phyloP scores from a whole-genome alignment of 1,284 basidiomycete genomes.

The Leucoagaricus sp. region DNA sequence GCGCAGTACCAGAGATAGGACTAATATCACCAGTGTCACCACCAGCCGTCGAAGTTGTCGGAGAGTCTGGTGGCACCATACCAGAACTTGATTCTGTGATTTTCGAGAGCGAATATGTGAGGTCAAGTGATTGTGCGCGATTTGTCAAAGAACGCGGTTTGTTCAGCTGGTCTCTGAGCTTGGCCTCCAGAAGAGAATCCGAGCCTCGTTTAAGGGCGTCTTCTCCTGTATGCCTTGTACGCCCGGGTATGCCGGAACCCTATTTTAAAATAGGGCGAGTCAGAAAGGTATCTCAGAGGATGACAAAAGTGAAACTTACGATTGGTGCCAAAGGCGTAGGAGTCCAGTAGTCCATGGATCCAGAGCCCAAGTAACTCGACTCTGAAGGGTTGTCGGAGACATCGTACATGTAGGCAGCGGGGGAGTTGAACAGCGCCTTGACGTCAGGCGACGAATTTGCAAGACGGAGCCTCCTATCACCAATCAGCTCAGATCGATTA shows the following conservation, averaged over 20 bases:
- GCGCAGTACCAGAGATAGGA: slow-evolving; percentile 71
- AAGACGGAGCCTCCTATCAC: slow-evolving; percentile 77
- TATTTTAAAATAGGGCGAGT: slow-evolving; percentile 30
- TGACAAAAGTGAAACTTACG: slow-evolving; percentile 40
- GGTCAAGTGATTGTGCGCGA: slow-evolving; percentile 78
- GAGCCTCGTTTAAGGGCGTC: slow-evolving; percentile 84
- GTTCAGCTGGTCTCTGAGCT: slow-evolving; percentile 72
- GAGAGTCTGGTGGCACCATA: slow-evolving; percentile 70
- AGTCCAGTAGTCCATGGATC: slow-evolving; percentile 64
- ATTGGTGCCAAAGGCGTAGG: slow-evolving; percentile 67
- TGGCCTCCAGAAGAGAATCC: slow-evolving; percentile 85
- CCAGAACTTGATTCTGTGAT: slow-evolving; percentile 66
- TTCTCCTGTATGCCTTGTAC: slow-evolving; percentile 59
- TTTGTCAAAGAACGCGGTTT: slow-evolving; percentile 75
- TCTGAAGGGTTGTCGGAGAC: slow-evolving; percentile 68
- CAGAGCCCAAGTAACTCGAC: slow-evolving; percentile 48
- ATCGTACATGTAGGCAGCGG: slow-evolving; percentile 68
- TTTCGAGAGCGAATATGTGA: slow-evolving; percentile 75
- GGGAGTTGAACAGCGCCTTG: slow-evolving; percentile 90
- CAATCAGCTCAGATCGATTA: slow-evolving; percentile 64
- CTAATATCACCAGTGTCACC: slow-evolving; percentile 72
- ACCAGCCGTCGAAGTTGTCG: slow-evolving; percentile 61
- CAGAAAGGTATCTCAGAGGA: not conserved
- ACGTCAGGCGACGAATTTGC: slow-evolving; percentile 92
- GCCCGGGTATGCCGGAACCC: slow-evolving; percentile 67